Conservation (phyloP, 2,329 filamentous ascomycete genomes). For the Orbilia ellipsospora region DNA sequence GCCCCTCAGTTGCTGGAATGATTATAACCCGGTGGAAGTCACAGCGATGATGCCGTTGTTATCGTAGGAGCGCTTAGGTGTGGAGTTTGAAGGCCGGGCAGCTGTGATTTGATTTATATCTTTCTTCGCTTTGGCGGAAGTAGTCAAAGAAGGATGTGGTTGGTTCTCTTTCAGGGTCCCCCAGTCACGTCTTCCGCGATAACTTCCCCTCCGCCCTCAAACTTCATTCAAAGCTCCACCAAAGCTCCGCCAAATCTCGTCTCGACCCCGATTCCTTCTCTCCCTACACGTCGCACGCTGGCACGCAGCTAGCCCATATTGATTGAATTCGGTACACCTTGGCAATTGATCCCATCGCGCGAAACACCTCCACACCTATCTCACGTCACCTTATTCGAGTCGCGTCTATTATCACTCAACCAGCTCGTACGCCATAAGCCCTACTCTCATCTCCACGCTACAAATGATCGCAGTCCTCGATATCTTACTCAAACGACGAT, state of each 20-base stretch:
- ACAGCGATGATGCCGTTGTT: background rate
- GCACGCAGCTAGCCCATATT: too few species aligned
- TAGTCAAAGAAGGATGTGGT: background rate
- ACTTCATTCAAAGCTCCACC: background rate
- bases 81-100: too few species aligned
- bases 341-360: conserved; percentile 1
- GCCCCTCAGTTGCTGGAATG: background rate
- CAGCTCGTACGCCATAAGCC: background rate
- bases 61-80: background rate
- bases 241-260: background rate
- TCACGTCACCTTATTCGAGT: background rate
- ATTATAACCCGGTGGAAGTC: background rate
- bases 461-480: conserved; percentile 47
- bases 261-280: background rate
- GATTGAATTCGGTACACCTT: background rate
- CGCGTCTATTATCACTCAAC: conserved; percentile 23
- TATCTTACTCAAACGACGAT: conserved; percentile 64
- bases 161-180: too few species aligned
- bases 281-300: too few species aligned
- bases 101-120: too few species aligned
- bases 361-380: background rate
- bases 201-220: conserved; percentile 14
- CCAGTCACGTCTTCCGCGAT: conserved; percentile 15
- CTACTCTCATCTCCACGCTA: conserved; percentile 17
- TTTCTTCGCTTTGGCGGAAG: conserved; percentile 3